Evolutionary conservation across 1,139 yeast genomes (phyloP), one percentile per base, ranked within the genome.

Genomic region (Taiozyma sp.): DNA sequence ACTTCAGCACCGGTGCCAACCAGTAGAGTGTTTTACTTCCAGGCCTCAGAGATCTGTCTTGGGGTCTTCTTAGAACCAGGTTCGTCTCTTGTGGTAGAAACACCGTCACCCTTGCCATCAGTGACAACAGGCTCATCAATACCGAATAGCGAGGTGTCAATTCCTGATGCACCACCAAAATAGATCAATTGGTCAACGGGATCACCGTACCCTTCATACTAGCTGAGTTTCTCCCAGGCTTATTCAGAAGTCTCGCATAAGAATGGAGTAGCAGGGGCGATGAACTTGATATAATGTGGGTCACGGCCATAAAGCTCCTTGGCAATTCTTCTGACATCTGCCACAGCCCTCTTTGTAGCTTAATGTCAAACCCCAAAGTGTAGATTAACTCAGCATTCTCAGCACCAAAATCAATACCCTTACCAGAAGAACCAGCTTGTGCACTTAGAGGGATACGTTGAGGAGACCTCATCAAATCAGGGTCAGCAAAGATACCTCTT

Each of bases 361-460:
- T 67, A 22, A 68, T 63, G 34, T 58, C 50, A 41, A 61, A 57
- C 24, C 72, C 68, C 22, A 72, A 16, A 32, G 49, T 62, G 54
- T 43, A 73, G 30, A 73, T 71, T 9, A 68, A 65, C 54, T 75
- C 79, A 2, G 75, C 79, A 56, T 73, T 70, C 54, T 69, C 68
- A 19, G 79, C 78, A 32, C 77, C 79, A 56, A 72, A 69, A 10
- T 70, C 69, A 49, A 65, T 65, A 16, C 80, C 79, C 40, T 69
- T 69, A 39, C 68, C 63, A 2, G 77, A 73, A 14, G 77, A 68
- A 24, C 80, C 80, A 2, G 80, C 80, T 58, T 75, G 79, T 42
- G 75, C 65, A 44, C 75, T 64, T 11, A 74, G 68, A 2, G 78
- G 78, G 11, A 74, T 57, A 59, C 77, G 69, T 51, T 73, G 77